Base-by-base conservation (phyloP, 352 stramenopile species). In the Vaucheria bursata region DNA sequence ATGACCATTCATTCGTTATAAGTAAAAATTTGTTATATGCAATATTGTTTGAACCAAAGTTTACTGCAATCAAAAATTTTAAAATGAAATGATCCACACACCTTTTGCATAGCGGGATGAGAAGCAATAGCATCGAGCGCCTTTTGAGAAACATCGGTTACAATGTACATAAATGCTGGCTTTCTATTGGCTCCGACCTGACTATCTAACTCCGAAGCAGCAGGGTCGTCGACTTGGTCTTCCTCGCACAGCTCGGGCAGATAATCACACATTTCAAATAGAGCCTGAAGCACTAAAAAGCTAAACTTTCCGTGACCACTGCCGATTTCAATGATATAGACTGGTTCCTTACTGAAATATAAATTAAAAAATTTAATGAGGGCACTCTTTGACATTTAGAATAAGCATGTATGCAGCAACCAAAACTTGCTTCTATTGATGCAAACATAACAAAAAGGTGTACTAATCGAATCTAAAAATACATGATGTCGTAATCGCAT, bases 191-290 rank as follows among this genome's bases (percentile, higher is more conserved):
- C 45, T 18, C 45, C 45, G 25, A 25, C 45, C 12, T 25, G 12
- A 59, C 45, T 25, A 12, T 18, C 45, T 59, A 25, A 12, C 12
- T 25, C 45, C 12, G 45, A 12, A 59, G 45, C 45, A 59, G 12
- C 25, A 25, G 12, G 12, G 12, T 25, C 45, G 25, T 59, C 25
- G 45, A 25, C 53, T 8, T 68, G 34, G 53, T 8, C 53, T 68
- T 2, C 53, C 34, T 7, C 2, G 53, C 2, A 68, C 18, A 82
- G 70, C 52, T 34, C 66, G 5, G 77, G 77, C 1, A 82, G 29
- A 50, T 79, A 82, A 31, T 82, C 77, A 38, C 49, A 45, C 77
- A 82, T 79, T 8, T 82, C 77, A 35, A 82, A 35, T 1, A 82
- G 77, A 25, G 76, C 70, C 38, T 82, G 77, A 12, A 82, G 53